phyloP scores from a whole-genome alignment of 768 basidiomycete genomes.

The Leucocoprinus leucothites region DNA sequence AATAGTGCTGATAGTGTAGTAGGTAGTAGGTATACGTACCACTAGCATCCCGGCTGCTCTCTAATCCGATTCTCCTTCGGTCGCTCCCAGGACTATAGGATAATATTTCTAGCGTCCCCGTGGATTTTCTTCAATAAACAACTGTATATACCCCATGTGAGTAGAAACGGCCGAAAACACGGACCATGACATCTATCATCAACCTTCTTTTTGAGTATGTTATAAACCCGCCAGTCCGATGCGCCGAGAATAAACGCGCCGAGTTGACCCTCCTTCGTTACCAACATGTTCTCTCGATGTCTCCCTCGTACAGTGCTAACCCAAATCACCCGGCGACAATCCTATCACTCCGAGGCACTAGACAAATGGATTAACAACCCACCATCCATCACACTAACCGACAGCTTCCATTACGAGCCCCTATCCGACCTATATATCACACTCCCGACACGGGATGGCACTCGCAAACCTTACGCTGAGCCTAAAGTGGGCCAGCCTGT shows the following conservation, averaged over 20 bases:
- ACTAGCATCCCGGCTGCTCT: neutral
- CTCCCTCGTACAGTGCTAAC: neutral
- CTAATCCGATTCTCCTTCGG: neutral
- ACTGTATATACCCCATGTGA: neutral
- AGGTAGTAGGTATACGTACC: constrained; percentile 1
- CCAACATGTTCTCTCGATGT: neutral
- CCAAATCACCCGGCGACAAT: neutral
- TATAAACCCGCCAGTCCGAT: neutral
- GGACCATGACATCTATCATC: too few relatives aligned
- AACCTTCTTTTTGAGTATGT: neutral
- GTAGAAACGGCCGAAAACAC: constrained; percentile 2
- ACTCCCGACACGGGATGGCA: constrained; percentile 70
- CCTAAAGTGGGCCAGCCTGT: constrained; percentile 43
- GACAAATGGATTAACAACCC: constrained; percentile 54
- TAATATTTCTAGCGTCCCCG: neutral
- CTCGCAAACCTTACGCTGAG: constrained; percentile 35
- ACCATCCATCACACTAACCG: constrained; percentile 42
- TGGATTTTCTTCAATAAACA: too few relatives aligned
- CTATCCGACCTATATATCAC: constrained; percentile 65
- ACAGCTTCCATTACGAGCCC: constrained; percentile 52
- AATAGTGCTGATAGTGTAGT: neutral
- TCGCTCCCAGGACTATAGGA: constrained; percentile 2
- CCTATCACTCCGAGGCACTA: constrained; percentile 18
- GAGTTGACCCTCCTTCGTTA: neutral
- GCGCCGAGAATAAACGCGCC: neutral